Percentiles rank a stretch among this genome's conserved stretches.
phyloP scores from a whole-genome alignment of 2,329 filamentous ascomycete genomes.

The Aspergillus sp. region DNA sequence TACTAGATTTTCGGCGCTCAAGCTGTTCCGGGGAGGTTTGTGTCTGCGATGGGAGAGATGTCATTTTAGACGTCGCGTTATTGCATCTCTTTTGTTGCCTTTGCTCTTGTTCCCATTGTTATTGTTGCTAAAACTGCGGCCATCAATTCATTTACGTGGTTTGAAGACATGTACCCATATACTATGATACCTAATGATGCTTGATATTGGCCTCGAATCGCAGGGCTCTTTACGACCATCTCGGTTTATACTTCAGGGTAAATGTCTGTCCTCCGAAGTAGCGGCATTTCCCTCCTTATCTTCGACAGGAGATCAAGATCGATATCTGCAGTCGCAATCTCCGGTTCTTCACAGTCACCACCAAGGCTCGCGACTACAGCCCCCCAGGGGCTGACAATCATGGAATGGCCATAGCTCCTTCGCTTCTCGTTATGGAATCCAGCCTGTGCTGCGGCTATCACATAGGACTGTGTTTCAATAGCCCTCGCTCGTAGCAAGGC shows the following conservation, averaged over 20 bases:
- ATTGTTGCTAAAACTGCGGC: constrained; percentile 14
- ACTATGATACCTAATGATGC: not conserved
- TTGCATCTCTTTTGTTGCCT: constrained; percentile 20
- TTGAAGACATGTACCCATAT: not conserved
- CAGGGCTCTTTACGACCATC: constrained; percentile 1
- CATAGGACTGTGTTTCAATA: constrained; percentile 80
- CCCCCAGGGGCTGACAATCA: constrained; percentile 84
- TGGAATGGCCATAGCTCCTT: constrained; percentile 73
- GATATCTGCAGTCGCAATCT: constrained; percentile 44
- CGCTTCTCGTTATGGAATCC: constrained; percentile 67
- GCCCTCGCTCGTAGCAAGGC: constrained; percentile 67
- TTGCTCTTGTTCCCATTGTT: constrained; percentile 15
- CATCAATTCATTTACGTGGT: constrained; percentile 12
- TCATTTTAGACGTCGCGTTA: constrained; percentile 24
- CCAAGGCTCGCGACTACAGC: constrained; percentile 57
- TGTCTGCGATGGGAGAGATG: too few relatives aligned
- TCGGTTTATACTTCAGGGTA: constrained; percentile 38
- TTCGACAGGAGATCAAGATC: constrained; percentile 45
- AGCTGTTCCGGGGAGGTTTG: constrained; percentile 21
- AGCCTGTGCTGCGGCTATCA: constrained; percentile 75
- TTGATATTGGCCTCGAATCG: too few relatives aligned
- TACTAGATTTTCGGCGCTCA: constrained; percentile 29
- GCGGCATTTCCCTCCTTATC: constrained; percentile 47
- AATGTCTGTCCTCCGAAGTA: constrained; percentile 46
- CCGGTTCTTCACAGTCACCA: constrained; percentile 36